Evolutionary conservation across 2,329 filamentous ascomycete species (phyloP), one percentile per base, ranked within the genome.

Genomic region (Fusarium sp.): DNA sequence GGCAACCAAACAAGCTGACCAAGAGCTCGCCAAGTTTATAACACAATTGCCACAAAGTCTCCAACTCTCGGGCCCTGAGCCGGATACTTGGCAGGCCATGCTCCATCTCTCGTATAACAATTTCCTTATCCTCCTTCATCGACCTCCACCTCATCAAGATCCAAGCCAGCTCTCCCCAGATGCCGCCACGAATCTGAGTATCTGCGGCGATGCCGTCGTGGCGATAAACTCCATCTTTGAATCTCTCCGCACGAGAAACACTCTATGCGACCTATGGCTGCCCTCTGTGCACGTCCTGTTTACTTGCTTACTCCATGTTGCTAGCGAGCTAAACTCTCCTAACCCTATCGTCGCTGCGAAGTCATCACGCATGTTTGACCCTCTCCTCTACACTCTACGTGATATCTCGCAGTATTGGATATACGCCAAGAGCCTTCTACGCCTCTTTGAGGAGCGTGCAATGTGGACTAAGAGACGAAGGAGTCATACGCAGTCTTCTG

Each of bases 81-180:
- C 70, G 3, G 68, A 70, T 31, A 67, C 66, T 15, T 80, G 77
- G 78, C 72, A 75, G 43, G 71, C 74, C 6, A 77, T 68, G 13
- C 74, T 80, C 21, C 78, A 80, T 57, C 73, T 80, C 29, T 77
- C 76, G 3, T 80, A 79, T 53, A 78, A 78, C 52, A 77, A 77
- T 60, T 76, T 77, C 33, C 72, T 80, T 26, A 68, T 79, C n/a
- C 70, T 80, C 4, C 74, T 80, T 16, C 78, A 80, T 55, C 73
- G 78, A 5, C 72, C 76, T 7, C 67, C 73, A 3, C 77, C 77
- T 3, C 60, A 57, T 29, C 61, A 62, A 37, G 44, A 66, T 23
- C 42, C 64, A 18, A 38, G 57, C 9, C 57, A 68, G 23, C 43
- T 57, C 21, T 48, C 54, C 12, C 41, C 56, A 4, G 64, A 69